These are phyloP conservation scores for Paecilomyces fulvus DNA, from an alignment of 2,329 filamentous ascomycete species.

Conservation along the genomic window DNA sequence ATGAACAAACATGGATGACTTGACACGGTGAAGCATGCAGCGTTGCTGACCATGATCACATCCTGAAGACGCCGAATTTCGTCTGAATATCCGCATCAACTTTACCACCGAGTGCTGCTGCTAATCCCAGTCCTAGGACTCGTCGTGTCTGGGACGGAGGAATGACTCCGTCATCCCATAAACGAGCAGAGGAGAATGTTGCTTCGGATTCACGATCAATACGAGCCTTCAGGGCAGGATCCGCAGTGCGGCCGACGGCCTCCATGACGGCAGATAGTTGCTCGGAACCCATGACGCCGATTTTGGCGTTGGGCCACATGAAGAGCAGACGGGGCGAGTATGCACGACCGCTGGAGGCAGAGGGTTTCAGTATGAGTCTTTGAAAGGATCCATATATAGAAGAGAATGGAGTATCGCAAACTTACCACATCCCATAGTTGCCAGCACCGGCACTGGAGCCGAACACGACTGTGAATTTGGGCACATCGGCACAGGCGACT, in stretches of 20 bases:
- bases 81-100: conserved; percentile 51
- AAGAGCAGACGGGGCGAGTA: conserved; percentile 87
- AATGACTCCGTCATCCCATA: conserved; percentile 87
- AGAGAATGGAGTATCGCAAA: conserved; percentile 10
- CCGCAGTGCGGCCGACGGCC: conserved; percentile 74
- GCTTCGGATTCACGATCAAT: conserved; percentile 90
- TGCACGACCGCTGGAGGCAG: conserved; percentile 59
- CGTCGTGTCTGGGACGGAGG: conserved; percentile 66
- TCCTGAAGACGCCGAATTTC: conserved; percentile 74
- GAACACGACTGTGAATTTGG: conserved; percentile 96
- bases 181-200: conserved; percentile 73
- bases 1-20: not conserved
- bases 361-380: conserved; percentile 4
- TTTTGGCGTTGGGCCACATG: conserved; percentile 97
- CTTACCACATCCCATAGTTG: conserved; percentile 92
- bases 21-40: not conserved
- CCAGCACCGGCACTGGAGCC: conserved; percentile 87
- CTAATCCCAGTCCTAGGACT: conserved; percentile 64
- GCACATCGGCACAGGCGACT: conserved; percentile 86
- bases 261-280: conserved; percentile 91
- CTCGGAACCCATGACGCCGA: conserved; percentile 92
- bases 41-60: conserved; percentile 45
- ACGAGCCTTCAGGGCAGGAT: conserved; percentile 69
- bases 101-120: conserved; percentile 61
- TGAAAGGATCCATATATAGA: not conserved